phyloP scores from a whole-genome alignment of 2,329 filamentous ascomycete genomes.

The Neonectria neomacrospora region DNA sequence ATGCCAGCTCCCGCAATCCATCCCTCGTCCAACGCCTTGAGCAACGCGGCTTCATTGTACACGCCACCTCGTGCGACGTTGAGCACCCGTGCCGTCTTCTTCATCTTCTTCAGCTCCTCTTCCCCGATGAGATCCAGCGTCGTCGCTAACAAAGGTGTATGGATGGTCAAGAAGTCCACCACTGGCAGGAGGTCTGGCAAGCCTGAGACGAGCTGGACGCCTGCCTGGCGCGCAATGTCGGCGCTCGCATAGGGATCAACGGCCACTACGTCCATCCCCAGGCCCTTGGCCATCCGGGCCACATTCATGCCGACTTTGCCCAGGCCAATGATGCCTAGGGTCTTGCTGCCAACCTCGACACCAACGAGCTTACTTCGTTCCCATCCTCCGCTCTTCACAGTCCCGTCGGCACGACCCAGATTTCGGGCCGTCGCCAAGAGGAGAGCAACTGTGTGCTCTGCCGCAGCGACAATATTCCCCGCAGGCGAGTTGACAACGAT shows the following conservation, averaged over 20 bases:
- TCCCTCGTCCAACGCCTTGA: constrained; percentile 75
- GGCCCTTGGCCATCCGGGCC: constrained; percentile 79
- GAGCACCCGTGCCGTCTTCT: constrained; percentile 76
- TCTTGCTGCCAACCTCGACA: constrained; percentile 82
- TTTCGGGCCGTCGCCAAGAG: constrained; percentile 80
- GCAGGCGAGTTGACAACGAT: constrained; percentile 84
- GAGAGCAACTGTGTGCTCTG: constrained; percentile 80
- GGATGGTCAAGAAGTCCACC: constrained; percentile 82
- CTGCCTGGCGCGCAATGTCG: constrained; percentile 75
- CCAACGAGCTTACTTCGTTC: constrained; percentile 79
- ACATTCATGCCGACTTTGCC: constrained; percentile 88
- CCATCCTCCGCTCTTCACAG: constrained; percentile 78
- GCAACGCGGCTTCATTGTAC: constrained; percentile 79
- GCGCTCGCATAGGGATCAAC: constrained; percentile 82
- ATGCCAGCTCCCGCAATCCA: constrained; percentile 81
- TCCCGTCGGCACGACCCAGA: constrained; percentile 75
- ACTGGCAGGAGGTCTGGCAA: constrained; percentile 70
- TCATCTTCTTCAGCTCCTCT: constrained; percentile 76
- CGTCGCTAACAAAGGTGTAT: constrained; percentile 81
- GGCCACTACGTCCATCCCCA: constrained; percentile 80
- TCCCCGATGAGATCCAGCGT: constrained; percentile 79
- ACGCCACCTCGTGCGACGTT: constrained; percentile 86
- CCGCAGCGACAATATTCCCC: constrained; percentile 84
- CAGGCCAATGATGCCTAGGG: constrained; percentile 78
- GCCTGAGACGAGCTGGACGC: constrained; percentile 69